phyloP scores from a whole-genome alignment of 352 stramenopile genomes.

The Pythium rhizo-oryzae region DNA sequence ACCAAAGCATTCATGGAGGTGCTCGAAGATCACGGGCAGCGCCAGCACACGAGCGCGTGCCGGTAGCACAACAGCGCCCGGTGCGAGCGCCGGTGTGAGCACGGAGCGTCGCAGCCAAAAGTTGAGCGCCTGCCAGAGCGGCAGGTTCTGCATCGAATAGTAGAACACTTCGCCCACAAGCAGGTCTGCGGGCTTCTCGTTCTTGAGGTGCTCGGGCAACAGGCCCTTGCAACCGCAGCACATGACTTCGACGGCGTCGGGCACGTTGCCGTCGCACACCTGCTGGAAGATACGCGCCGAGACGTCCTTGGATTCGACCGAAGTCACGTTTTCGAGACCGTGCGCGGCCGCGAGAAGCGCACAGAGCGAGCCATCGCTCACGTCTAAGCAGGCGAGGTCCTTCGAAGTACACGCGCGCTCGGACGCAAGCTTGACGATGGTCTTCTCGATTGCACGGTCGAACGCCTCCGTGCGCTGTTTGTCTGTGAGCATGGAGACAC shows the following conservation, averaged over 20 bases:
- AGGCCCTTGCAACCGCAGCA: conserved; percentile 73
- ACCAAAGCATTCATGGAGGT: conserved; percentile 81
- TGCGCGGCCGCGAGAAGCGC: conserved; percentile 59
- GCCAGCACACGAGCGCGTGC: conserved; percentile 51
- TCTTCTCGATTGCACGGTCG: conserved; percentile 43
- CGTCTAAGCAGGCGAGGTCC: conserved; percentile 62
- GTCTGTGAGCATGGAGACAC: conserved; percentile 75
- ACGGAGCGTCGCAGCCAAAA: conserved; percentile 78
- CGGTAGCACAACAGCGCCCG: conserved; percentile 52
- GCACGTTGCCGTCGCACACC: conserved; percentile 54
- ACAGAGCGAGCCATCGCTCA: conserved; percentile 74
- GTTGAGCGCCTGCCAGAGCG: conserved; percentile 83
- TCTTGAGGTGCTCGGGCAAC: conserved; percentile 57
- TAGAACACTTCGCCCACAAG: conserved; percentile 81
- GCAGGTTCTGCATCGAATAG: conserved; percentile 88
- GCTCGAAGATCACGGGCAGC: conserved; percentile 67
- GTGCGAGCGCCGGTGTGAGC: conserved; percentile 41
- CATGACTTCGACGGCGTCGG: conserved; percentile 51
- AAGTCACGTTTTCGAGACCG: conserved; percentile 57
- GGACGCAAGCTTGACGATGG: conserved; percentile 27
- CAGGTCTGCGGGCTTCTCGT: conserved; percentile 51
- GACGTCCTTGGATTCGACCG: conserved; percentile 82
- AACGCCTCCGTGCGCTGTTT: conserved; percentile 37
- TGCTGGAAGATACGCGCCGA: conserved; percentile 79
- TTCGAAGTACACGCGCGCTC: conserved; percentile 22